These are phyloP conservation scores for Neurospora sp. DNA, from an alignment of 495 filamentous ascomycete genomes.

Conservation along the genomic window DNA sequence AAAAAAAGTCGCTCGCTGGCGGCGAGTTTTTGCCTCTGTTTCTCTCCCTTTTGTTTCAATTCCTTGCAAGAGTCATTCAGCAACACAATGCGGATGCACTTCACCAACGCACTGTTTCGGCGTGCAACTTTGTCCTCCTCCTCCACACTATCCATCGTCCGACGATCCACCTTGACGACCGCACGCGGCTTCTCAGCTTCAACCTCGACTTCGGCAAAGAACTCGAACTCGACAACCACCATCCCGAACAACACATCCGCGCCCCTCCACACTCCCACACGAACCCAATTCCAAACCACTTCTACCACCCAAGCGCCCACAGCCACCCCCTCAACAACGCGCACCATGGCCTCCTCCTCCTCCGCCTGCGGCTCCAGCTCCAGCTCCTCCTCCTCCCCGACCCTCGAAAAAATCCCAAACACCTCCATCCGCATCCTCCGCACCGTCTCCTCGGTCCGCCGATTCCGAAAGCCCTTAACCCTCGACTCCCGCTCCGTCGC, in stretches of 20 bases:
- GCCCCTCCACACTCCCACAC: background rate
- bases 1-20: constrained; percentile 1
- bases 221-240: too few relatives aligned
- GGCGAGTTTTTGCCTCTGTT: constrained; percentile 2
- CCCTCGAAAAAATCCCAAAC: constrained; percentile 35
- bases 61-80: background rate
- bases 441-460: constrained; percentile 58
- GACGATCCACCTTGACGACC: constrained; percentile 12
- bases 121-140: constrained; percentile 3
- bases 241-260: too few relatives aligned
- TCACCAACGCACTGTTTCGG: constrained; percentile 17
- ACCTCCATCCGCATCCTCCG: constrained; percentile 65
- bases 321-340: constrained; percentile 1
- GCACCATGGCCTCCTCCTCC: constrained; percentile 22
- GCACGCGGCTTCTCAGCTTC: constrained; percentile 17
- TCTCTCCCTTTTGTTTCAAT: background rate
- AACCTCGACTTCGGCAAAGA: background rate
- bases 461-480: constrained; percentile 58
- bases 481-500: constrained; percentile 63
- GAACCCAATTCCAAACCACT: background rate
- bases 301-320: background rate
- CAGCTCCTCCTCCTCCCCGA: background rate
- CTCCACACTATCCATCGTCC: background rate
- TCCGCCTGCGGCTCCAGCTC: background rate
- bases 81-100: constrained; percentile 8